Evolutionary conservation across 305 asterid genomes (phyloP), one percentile per base, ranked within the genome.

Genomic region (Rubia occidens): DNA sequence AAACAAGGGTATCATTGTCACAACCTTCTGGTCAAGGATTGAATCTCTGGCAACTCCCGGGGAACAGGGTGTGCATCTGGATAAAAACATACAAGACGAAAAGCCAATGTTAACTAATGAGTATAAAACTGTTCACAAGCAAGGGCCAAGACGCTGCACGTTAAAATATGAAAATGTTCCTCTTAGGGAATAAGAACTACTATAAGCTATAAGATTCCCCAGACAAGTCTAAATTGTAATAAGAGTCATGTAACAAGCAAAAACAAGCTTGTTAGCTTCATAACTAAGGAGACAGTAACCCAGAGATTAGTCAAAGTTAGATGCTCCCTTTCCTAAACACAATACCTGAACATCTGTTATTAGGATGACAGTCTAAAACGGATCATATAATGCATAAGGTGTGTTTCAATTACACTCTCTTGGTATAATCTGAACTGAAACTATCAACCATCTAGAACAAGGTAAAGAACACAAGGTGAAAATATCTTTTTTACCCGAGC

Each of bases 11-110:
- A 73, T 35, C 40, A 29, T 37, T 8, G 15, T 26, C 67, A 71
- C 43, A 78, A 89, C 96, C 98, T 89, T 82, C 85, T 91, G 61
- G 97, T 85, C 82, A 89, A 79, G 71, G 92, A 78, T 72, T 88
- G 87, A 72, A 93, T 84, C 85, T 87, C 96, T 68, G 95, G 87
- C 83, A 93, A 78, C 77, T 93, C 96, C 54, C 88, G 90, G 2
- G 97, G 96, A 73, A 93, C 86, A 72, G 88, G 97, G 79, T 93
- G 98, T 70, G 98, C 96, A 93, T 93, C 98, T 91, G 96, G 62
- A 76, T 47, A 78, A 80, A 71, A 67, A 55, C 51, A 71, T 74
- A 55, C 3, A 75, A 0, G 17, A 10, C 49, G 20, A 70, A 70
- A 71, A 73, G 39, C 47, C 45, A 70, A 62, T 14, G 61, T 60